Evolutionary conservation across 164 flowering plant genomes (phyloP).

Genomic region (Vitis rupestris): DNA sequence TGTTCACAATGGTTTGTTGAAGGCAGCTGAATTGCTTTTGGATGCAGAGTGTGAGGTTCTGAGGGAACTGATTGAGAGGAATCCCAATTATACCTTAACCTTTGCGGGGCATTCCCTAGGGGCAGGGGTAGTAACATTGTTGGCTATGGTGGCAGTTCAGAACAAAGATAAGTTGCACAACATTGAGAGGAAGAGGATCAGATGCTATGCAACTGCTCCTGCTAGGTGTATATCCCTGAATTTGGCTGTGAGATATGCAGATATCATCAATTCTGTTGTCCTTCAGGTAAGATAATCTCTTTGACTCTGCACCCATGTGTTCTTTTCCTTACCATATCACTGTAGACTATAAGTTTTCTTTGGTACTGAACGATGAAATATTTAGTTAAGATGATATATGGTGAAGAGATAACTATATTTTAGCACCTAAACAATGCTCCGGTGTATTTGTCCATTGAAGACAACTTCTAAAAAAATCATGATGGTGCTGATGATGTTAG

Average conservation of each 20-base stretch:
- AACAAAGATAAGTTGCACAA: slow-evolving; percentile 2
- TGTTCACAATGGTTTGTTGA: slow-evolving; percentile 30
- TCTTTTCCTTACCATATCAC: not conserved
- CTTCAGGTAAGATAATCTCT: slow-evolving; percentile 51
- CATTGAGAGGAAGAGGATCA: slow-evolving; percentile 50
- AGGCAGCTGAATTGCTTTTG: slow-evolving; percentile 59
- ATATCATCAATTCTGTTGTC: slow-evolving; percentile 63
- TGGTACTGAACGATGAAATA: too few relatives aligned
- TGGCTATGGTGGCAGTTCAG: too few relatives aligned
- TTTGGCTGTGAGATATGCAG: slow-evolving; percentile 74
- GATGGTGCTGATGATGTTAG: too few relatives aligned
- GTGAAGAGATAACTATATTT: too few relatives aligned
- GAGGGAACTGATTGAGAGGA: slow-evolving; percentile 38
- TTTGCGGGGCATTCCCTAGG: slow-evolving; percentile 64
- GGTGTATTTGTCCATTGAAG: too few relatives aligned
- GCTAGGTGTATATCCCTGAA: slow-evolving; percentile 57
- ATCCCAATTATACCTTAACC: slow-evolving; percentile 48
- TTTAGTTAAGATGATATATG: too few relatives aligned
- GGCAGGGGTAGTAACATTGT: slow-evolving; percentile 11
- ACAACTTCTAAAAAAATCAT: too few relatives aligned
- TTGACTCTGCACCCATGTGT: not conserved
- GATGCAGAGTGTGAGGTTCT: slow-evolving; percentile 34
- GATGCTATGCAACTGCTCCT: slow-evolving; percentile 67
- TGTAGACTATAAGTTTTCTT: too few relatives aligned
- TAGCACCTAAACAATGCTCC: too few relatives aligned